Base-by-base conservation (phyloP, 192 early-diverging fungal genomes). In the Chytriomyces hyalinus region DNA sequence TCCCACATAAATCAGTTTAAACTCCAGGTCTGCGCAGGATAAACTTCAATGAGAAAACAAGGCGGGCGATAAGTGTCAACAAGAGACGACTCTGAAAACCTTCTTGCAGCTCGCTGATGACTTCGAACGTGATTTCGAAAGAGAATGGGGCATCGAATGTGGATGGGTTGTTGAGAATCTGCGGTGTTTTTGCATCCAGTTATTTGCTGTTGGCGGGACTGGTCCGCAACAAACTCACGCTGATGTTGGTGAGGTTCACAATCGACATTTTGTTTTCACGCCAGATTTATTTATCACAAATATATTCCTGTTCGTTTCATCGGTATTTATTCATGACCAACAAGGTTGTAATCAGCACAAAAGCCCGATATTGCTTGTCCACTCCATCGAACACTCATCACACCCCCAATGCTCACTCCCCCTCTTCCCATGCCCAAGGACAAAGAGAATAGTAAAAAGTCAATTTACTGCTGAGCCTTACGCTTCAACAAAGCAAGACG, bases 121-220 rank as follows among this genome's bases (percentile, higher is more conserved):
- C 96, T 80, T 99, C 97, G 82, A 99, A 97, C 7, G 96, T 99
- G 61, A 99, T 97, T 84, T 98, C 96, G 78, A 99, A 94, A 77
- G 92, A 85, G 83, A 96, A 97, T 11, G 90, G 90, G 62, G 87
- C 90, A 70, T 89, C 83, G 80, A 97, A 98, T 59, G 84, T 80
- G 69, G 93, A 87, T 62, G 95, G 93, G 70, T 97, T 96, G 80
- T 96, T 90, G 53, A 92, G 81, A 76, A 98, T 91, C 86, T 93
- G 82, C 28, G 6, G 5, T 11, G 0, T 71, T 2, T 43, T 44
- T 8, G 51, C 43, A 43, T 15, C 26, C n/a, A 57, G 1, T 36
- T 36, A 36, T 36, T 36, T 20, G 53, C 15, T 57, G 53, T 17
- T 24, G 72, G n/a, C 10, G 24, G 17, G 45, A 22, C 11, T 51